Percentiles rank a stretch among this genome's conserved stretches.
These are phyloP conservation scores for Aspergillus awamori DNA, from an alignment of 2,329 filamentous ascomycete species.

Conservation along the genomic window DNA sequence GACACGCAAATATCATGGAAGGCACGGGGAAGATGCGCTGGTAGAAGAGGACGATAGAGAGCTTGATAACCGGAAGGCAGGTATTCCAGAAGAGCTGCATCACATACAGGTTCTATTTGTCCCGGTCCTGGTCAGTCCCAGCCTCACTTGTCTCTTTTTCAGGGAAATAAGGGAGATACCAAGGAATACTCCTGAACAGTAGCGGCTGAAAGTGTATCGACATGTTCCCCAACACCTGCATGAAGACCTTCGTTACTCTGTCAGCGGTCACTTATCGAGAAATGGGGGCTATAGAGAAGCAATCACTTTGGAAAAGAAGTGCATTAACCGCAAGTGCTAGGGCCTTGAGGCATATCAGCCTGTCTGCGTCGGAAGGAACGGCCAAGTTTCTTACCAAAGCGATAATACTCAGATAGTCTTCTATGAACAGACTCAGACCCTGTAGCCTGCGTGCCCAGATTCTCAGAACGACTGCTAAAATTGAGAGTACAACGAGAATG, in stretches of 20 bases:
- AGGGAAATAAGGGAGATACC: background rate
- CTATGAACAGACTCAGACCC: background rate
- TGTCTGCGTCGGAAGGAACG: background rate
- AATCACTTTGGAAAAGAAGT: constrained; percentile 2
- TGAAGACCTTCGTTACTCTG: background rate
- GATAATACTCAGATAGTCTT: constrained; percentile 1
- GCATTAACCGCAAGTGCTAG: constrained; percentile 1
- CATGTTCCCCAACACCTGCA: constrained; percentile 2
- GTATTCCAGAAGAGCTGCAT: constrained; percentile 5
- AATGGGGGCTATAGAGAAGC: too few species aligned
- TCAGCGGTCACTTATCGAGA: background rate
- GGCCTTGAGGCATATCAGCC: background rate
- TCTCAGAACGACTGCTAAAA: background rate
- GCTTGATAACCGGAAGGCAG: constrained; percentile 1
- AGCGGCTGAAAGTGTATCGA: background rate
- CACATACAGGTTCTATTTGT: background rate
- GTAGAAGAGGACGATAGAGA: constrained; percentile 7
- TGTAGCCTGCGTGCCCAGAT: background rate
- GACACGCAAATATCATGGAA: constrained; percentile 2
- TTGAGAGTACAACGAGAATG: background rate
- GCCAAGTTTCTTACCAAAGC: background rate
- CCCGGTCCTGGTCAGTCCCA: background rate
- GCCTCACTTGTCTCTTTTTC: background rate
- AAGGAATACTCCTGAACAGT: constrained; percentile 1
- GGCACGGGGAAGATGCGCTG: constrained; percentile 1